phyloP scores from a whole-genome alignment of 225 moss, liverwort and hornwort species.

The Pleurozium schreberi region DNA sequence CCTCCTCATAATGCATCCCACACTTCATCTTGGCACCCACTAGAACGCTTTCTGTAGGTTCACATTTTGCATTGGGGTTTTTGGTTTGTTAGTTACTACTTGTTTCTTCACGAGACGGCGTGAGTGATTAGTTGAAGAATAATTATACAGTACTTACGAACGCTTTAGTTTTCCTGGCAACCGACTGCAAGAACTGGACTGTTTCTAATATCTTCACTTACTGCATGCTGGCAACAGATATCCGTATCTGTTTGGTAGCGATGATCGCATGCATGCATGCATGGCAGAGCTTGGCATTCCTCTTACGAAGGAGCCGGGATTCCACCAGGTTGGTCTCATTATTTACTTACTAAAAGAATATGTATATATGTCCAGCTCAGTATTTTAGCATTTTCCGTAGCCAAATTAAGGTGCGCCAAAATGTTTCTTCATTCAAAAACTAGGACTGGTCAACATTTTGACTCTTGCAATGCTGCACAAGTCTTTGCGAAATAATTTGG shows the following conservation, averaged over 20 bases:
- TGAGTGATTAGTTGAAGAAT: background rate
- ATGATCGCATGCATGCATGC: slow-evolving; percentile 51
- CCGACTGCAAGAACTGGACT: background rate
- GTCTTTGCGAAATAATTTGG: background rate
- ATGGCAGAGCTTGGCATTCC: slow-evolving; percentile 56
- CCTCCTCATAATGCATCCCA: background rate
- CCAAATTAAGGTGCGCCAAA: background rate
- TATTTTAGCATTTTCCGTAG: background rate
- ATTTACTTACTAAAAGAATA: background rate
- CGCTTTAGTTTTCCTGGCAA: background rate
- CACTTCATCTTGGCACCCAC: background rate
- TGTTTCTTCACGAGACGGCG: background rate
- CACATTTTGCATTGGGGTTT: background rate
- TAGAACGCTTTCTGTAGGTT: background rate
- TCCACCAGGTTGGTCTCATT: slow-evolving; percentile 27
- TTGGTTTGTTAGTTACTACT: background rate
- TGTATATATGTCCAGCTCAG: background rate
- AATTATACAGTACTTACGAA: background rate
- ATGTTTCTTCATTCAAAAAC: background rate
- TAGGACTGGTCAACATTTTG: background rate
- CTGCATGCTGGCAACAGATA: slow-evolving; percentile 9
- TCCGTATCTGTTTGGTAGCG: slow-evolving; percentile 37
- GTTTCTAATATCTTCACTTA: background rate
- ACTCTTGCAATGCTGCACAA: background rate
- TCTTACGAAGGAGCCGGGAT: slow-evolving; percentile 42